A percentile compares a stretch with the other conserved stretches of the same genome.
These are phyloP conservation scores for Endocladia muricata DNA, from an alignment of 31 red algal species.

Conservation along the genomic window DNA sequence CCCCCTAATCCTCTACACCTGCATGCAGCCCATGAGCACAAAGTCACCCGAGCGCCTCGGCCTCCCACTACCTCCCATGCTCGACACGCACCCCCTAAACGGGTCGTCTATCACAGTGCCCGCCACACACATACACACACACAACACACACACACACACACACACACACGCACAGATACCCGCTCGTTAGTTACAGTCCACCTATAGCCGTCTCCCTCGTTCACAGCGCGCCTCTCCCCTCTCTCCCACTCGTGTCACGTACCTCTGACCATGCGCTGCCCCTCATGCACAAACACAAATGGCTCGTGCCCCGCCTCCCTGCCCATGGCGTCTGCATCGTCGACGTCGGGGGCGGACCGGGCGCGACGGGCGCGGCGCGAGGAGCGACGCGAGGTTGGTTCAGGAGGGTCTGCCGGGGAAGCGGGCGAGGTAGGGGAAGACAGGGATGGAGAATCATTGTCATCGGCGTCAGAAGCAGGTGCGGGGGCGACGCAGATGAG, in stretches of 20 bases:
- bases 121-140: background rate
- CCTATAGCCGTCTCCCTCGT: background rate
- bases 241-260: background rate
- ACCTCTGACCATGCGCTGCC: constrained; percentile 46
- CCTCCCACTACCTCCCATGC: constrained; percentile 5
- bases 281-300: constrained; percentile 3
- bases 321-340: background rate
- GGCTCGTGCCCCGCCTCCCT: background rate
- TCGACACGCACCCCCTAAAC: constrained; percentile 49
- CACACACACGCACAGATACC: background rate
- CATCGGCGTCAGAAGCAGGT: too few species aligned
- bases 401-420: background rate
- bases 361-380: background rate
- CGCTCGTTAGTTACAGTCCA: background rate
- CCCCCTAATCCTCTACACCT: constrained; percentile 5
- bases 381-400: background rate
- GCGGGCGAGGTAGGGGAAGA: background rate
- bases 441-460: background rate
- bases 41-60: constrained; percentile 50
- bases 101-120: constrained; percentile 25
- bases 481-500: constrained; percentile 51
- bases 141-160: background rate
- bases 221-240: background rate
- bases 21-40: constrained; percentile 62
- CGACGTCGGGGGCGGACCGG: background rate